Percentiles rank a stretch among this genome's conserved stretches.
Conservation (phyloP, 2,329 filamentous ascomycete genomes). For the Herpotrichia juniperi region DNA sequence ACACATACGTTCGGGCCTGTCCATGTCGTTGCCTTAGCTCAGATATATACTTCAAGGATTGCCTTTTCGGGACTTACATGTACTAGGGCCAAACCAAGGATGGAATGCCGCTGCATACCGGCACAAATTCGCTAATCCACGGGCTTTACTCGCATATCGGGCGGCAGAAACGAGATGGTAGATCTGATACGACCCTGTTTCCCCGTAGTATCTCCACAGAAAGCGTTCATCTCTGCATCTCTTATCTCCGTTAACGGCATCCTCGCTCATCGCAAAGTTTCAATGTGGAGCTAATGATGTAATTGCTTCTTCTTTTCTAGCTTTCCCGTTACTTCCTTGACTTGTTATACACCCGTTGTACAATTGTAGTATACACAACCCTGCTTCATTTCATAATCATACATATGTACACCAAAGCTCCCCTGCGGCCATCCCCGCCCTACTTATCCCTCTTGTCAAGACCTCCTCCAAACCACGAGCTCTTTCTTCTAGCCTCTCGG, state of each 20-base stretch:
- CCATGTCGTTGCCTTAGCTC: too few relatives aligned
- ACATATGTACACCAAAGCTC: background rate
- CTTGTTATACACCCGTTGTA: background rate
- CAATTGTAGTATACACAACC: background rate
- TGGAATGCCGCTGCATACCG: background rate
- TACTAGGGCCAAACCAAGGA: background rate
- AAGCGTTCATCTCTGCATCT: background rate
- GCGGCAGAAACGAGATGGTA: background rate
- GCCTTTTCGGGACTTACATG: too few relatives aligned
- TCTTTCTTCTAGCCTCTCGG: constrained; percentile 28
- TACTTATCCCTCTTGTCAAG: background rate
- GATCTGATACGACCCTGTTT: background rate
- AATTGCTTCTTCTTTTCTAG: background rate
- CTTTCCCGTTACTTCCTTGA: background rate
- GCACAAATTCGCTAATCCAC: background rate
- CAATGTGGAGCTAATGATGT: background rate
- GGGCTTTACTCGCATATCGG: background rate
- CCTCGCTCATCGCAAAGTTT: background rate
- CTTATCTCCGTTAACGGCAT: background rate
- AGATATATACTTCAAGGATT: too few relatives aligned
- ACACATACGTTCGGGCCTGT: too few relatives aligned
- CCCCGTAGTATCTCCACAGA: background rate
- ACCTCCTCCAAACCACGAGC: constrained; percentile 3
- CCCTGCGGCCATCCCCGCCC: background rate
- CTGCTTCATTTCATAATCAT: background rate